Conservation (phyloP, 805 yeast species). For the Torulaspora quercuum region DNA sequence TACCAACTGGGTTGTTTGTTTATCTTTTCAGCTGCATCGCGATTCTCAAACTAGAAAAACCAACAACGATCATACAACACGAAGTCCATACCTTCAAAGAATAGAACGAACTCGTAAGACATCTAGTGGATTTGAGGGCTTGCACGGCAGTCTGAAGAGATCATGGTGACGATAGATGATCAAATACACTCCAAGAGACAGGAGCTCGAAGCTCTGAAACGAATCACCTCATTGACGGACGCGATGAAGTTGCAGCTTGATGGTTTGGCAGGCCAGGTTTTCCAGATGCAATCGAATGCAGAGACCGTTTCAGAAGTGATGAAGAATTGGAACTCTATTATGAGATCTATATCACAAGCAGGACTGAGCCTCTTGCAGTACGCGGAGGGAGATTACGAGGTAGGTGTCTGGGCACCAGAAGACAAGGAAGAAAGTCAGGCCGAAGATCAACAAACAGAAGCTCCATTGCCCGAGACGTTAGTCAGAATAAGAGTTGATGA, state of each 20-base stretch:
- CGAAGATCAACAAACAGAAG: slow-evolving; percentile 29
- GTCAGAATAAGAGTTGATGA: slow-evolving; percentile 54
- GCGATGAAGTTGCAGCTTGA: slow-evolving; percentile 30
- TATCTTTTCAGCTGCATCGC: no score
- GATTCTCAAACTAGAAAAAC: no score
- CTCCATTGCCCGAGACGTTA: slow-evolving; percentile 62
- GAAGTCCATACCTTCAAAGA: no score
- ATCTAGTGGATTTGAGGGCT: no score
- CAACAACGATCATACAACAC: no score
- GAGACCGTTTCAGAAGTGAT: slow-evolving; percentile 27
- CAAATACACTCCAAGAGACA: slow-evolving; percentile 22
- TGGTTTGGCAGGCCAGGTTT: slow-evolving; percentile 26
- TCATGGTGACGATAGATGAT: slow-evolving; percentile 14
- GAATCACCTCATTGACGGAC: slow-evolving; percentile 28
- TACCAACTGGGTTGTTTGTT: no score
- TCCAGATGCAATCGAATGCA: slow-evolving; percentile 28
- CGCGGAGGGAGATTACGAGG: slow-evolving; percentile 33
- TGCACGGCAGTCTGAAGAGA: no score
- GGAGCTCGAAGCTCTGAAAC: slow-evolving; percentile 30
- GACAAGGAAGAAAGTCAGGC: slow-evolving; percentile 40
- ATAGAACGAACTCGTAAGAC: no score
- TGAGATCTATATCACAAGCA: slow-evolving; percentile 34
- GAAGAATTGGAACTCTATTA: slow-evolving; percentile 34
- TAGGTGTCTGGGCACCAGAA: slow-evolving; percentile 40
- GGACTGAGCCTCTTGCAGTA: slow-evolving; percentile 33